Evolutionary conservation across 208 protist genomes (phyloP), one percentile per base, ranked within the genome.

Genomic region (Angomonas deanei): DNA sequence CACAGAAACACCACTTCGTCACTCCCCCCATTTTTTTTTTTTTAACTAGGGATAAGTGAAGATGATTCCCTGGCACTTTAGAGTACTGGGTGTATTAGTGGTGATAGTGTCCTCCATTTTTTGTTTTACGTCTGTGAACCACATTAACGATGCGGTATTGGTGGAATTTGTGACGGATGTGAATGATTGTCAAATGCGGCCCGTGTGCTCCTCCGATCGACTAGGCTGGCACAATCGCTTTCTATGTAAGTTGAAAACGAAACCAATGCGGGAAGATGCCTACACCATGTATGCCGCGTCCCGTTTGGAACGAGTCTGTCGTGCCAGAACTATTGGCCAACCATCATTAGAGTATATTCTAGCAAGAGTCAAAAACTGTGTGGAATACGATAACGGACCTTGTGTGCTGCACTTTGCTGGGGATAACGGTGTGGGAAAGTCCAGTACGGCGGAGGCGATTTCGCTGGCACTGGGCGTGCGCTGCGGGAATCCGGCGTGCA

Each of bases 391-490:
- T 15, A 15, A 15, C 15, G 15, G 36, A n/a, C 36, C 36, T 15
- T 42, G 36, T 42, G 36, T 42, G 10, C 68, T 94, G 30, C 85
- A 91, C 72, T 76, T 92, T 17, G 85, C 81, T 10, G 88, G 88
- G 0, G 88, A 94, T 55, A 90, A 94, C 42, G 88, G 88, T 3
- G 88, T 94, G 13, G 88, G 88, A 48, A 94, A 42, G 36, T 42
- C 36, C 36, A 42, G 11, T 15, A 42, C 67, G 23, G 84, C 87
- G 30, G 76, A 89, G 66, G 61, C 84, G 10, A 80, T 93, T 48
- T 93, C 87, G 5, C 68, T 88, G 6, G 75, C 87, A 10, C 33
- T 90, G 15, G 83, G 68, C 1, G 74, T 83, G 53, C 69, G 78
- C 13, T 93, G 82, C 60, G 65, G 50, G 0, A 61, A 80, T 28